phyloP scores from a whole-genome alignment of 176 grass and related monocot species.

The Zea mays region DNA sequence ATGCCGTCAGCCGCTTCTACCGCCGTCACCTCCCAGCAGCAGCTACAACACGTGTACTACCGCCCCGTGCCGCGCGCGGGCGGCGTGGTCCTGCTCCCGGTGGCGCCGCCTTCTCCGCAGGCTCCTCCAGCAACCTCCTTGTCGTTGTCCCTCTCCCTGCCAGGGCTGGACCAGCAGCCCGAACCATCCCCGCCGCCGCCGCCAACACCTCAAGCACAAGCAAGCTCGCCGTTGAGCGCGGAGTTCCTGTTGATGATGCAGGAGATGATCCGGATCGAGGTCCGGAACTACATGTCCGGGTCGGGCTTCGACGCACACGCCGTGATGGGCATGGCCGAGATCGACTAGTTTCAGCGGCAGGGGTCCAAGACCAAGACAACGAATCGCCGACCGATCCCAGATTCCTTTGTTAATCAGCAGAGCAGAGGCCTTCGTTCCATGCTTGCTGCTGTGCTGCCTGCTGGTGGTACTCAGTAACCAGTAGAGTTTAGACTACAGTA shows the following conservation, averaged over 20 bases:
- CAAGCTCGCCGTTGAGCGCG: neutral
- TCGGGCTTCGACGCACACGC: neutral
- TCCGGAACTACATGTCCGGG: slow-evolving; percentile 79
- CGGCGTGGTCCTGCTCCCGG: slow-evolving; percentile 53
- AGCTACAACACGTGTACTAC: slow-evolving; percentile 45
- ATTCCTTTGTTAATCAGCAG: too few relatives aligned
- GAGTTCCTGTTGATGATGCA: slow-evolving; percentile 80
- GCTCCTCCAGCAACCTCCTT: slow-evolving; percentile 40
- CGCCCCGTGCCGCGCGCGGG: slow-evolving; percentile 54
- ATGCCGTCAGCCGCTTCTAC: slow-evolving; percentile 23
- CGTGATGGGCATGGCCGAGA: too few relatives aligned
- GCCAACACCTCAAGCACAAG: neutral
- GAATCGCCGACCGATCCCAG: too few relatives aligned
- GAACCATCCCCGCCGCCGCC: neutral
- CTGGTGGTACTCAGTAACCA: too few relatives aligned
- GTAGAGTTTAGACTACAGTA: too few relatives aligned
- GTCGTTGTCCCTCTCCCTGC: slow-evolving; percentile 71
- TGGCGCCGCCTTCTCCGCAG: slow-evolving; percentile 1
- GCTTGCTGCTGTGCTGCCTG: too few relatives aligned
- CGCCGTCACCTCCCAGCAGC: slow-evolving; percentile 2
- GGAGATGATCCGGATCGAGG: slow-evolving; percentile 91
- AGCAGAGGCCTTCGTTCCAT: too few relatives aligned
- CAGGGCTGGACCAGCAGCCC: slow-evolving; percentile 38
- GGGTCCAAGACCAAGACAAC: too few relatives aligned
- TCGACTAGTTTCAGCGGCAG: too few relatives aligned